These are phyloP conservation scores for Chaetomium globosum DNA, from an alignment of 2,329 filamentous ascomycete genomes.

Conservation along the genomic window DNA sequence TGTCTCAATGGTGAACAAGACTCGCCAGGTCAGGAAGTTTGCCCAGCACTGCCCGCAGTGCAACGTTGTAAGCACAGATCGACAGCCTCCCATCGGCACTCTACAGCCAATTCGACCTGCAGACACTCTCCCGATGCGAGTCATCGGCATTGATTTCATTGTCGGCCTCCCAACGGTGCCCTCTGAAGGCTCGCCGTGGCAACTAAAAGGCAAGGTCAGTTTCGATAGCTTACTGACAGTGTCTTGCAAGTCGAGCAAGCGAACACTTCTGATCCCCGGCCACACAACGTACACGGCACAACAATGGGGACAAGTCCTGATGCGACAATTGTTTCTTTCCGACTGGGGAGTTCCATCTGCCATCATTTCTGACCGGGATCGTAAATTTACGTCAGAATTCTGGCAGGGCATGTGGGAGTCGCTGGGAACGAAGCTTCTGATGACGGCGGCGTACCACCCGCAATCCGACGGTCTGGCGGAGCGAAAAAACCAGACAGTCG, in stretches of 20 bases:
- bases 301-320: background rate
- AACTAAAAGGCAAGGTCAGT: background rate
- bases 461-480: background rate
- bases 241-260: background rate
- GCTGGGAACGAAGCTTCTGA: constrained; percentile 4
- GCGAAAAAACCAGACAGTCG: background rate
- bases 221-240: background rate
- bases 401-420: constrained; percentile 1
- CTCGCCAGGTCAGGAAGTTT: background rate
- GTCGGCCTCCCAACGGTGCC: background rate
- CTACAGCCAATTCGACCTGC: background rate
- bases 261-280: background rate
- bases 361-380: background rate
- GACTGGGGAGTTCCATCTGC: background rate
- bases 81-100: background rate
- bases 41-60: background rate
- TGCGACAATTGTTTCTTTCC: background rate
- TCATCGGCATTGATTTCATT: constrained; percentile 5
- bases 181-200: background rate
- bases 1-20: background rate
- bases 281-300: background rate
- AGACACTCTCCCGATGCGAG: background rate
- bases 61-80: background rate
- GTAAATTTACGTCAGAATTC: background rate
- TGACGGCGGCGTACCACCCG: background rate